Evolutionary conservation across 176 grass and related monocot genomes (phyloP).

Genomic region (Carex myosuroides): DNA sequence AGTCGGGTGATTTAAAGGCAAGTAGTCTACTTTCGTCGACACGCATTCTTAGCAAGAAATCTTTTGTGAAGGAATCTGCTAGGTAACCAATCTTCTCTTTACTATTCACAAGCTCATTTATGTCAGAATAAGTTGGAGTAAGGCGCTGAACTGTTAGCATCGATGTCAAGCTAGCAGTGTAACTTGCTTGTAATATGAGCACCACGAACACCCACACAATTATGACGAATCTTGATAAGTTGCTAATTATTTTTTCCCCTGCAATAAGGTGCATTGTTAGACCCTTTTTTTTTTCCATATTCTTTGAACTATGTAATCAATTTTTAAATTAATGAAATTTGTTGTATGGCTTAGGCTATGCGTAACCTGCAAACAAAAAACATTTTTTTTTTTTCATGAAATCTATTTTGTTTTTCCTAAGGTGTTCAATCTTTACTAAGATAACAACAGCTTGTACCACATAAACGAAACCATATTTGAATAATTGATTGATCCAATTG

Average conservation of each 20-base stretch:
- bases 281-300: background rate
- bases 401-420: background rate
- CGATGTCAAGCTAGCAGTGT: conserved; percentile 75
- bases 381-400: background rate
- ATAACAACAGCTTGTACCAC: background rate
- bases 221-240: conserved; percentile 45
- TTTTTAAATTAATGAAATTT: background rate
- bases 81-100: conserved; percentile 37
- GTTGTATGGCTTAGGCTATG: background rate
- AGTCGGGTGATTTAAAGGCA: conserved; percentile 11
- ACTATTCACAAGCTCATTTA: conserved; percentile 18
- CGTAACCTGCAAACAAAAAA: background rate
- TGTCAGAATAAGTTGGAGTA: conserved; percentile 28
- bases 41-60: conserved; percentile 18
- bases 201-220: conserved; percentile 73
- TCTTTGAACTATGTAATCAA: background rate
- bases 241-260: conserved; percentile 48
- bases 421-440: background rate
- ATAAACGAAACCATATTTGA: background rate
- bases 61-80: conserved; percentile 42
- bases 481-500: background rate
- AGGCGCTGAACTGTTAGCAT: conserved; percentile 62
- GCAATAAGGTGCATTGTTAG: background rate
- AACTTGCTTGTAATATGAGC: conserved; percentile 68
- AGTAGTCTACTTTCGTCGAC: conserved; percentile 19